A percentile compares a stretch with the other conserved stretches of the same genome.
Evolutionary conservation across 2,329 filamentous ascomycete genomes (phyloP).

Genomic region (Amphichorda felina): DNA sequence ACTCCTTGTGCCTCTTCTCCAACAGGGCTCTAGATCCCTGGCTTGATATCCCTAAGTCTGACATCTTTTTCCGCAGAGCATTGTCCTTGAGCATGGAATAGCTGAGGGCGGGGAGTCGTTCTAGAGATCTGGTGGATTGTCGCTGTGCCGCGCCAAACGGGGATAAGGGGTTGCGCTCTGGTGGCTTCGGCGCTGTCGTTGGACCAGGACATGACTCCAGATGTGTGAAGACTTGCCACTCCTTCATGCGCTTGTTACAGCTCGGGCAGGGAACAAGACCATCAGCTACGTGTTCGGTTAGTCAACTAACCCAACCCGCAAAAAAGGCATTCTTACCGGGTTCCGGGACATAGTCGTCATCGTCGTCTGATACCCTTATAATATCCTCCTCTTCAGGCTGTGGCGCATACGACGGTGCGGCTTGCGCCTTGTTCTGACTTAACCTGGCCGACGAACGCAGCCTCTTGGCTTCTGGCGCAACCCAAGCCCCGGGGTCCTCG

Average conservation of each 20-base stretch:
- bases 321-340: constrained; percentile 9
- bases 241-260: constrained; percentile 70
- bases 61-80: constrained; percentile 67
- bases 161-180: not conserved
- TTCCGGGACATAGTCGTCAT: constrained; percentile 18
- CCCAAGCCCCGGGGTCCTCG: constrained; percentile 13
- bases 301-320: no score
- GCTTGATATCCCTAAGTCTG: constrained; percentile 66
- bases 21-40: constrained; percentile 58
- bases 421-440: constrained; percentile 27
- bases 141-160: constrained; percentile 9
- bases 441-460: constrained; percentile 39
- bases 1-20: constrained; percentile 77
- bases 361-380: constrained; percentile 13
- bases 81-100: constrained; percentile 79
- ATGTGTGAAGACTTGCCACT: constrained; percentile 65
- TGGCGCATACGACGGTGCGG: constrained; percentile 14
- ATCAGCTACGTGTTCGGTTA: constrained; percentile 36
- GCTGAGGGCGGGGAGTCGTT: constrained; percentile 68
- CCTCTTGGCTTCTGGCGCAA: constrained; percentile 28
- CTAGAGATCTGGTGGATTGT: constrained; percentile 27
- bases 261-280: constrained; percentile 77
- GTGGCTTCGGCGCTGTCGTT: constrained; percentile 3
- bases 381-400: constrained; percentile 10
- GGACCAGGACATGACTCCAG: constrained; percentile 53